A percentile compares a stretch with the other conserved stretches of the same genome.
phyloP scores from a whole-genome alignment of 129 eudicot species.

The Tagetes patula region DNA sequence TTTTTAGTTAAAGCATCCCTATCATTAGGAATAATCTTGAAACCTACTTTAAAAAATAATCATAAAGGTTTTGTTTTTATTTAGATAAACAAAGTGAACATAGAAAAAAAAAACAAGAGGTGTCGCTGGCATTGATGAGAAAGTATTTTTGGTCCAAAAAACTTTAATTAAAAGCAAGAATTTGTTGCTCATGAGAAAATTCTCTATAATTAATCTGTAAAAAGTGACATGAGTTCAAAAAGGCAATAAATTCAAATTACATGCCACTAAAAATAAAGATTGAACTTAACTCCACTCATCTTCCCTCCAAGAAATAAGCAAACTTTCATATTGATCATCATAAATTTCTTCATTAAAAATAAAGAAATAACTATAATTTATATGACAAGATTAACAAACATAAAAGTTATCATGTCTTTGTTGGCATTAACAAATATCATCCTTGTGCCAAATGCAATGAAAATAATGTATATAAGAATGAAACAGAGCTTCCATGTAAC shows the following conservation, averaged over 20 bases:
- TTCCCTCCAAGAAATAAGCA: slow-evolving; percentile 23
- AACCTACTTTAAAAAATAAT: slow-evolving; percentile 10
- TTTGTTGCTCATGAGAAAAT: slow-evolving; percentile 31
- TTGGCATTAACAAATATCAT: background rate
- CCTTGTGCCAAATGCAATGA: slow-evolving; percentile 18
- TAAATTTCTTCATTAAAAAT: slow-evolving; percentile 14
- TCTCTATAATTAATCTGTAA: slow-evolving; percentile 30
- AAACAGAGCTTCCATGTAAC: slow-evolving; percentile 11
- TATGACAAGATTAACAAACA: slow-evolving; percentile 16
- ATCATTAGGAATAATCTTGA: slow-evolving; percentile 27
- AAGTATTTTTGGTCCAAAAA: slow-evolving; percentile 33
- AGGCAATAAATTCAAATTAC: slow-evolving; percentile 26
- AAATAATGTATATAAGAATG: slow-evolving; percentile 16
- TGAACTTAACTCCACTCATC: slow-evolving; percentile 13
- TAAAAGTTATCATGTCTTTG: background rate
- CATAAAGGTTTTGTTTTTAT: background rate
- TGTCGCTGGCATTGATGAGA: slow-evolving; percentile 23
- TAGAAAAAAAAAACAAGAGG: background rate
- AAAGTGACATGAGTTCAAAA: slow-evolving; percentile 26
- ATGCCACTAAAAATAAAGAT: slow-evolving; percentile 15
- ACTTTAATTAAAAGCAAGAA: slow-evolving; percentile 34
- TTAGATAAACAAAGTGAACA: background rate
- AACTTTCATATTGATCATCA: slow-evolving; percentile 13
- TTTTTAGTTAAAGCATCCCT: slow-evolving; percentile 29
- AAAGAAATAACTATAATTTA: background rate